phyloP scores from a whole-genome alignment of 805 yeast genomes.

The Komagataella mondaviorum region DNA sequence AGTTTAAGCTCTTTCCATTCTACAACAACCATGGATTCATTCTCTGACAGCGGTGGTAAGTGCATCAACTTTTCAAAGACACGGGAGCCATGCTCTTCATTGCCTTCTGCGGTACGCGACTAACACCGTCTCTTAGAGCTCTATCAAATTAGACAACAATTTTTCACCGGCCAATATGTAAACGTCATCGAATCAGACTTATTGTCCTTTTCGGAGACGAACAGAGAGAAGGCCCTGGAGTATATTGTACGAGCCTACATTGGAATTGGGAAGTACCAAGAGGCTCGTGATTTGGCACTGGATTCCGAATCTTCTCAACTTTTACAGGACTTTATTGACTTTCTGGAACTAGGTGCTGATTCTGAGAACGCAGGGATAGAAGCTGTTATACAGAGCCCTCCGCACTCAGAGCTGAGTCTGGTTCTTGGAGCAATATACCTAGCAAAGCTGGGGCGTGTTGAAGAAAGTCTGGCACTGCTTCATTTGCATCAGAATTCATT shows the following conservation, averaged over 20 bases:
- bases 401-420: conserved; percentile 14
- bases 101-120: neutral
- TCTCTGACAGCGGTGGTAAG: conserved; percentile 23
- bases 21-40: conserved; percentile 9
- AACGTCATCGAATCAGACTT: conserved; percentile 25
- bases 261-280: conserved; percentile 1
- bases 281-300: neutral
- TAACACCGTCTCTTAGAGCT: conserved; percentile 21
- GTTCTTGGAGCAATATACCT: conserved; percentile 26
- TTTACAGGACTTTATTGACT: conserved; percentile 1
- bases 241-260: conserved; percentile 1
- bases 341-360: neutral
- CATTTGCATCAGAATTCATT: conserved; percentile 21
- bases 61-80: conserved; percentile 46
- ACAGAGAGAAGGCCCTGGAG: conserved; percentile 8
- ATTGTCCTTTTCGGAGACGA: conserved; percentile 19
- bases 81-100: conserved; percentile 3
- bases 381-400: neutral
- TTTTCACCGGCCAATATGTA: conserved; percentile 44
- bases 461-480: conserved; percentile 26
- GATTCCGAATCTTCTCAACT: neutral
- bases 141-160: conserved; percentile 42
- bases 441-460: conserved; percentile 23
- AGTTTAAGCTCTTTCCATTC: neutral
- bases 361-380: conserved; percentile 1